Conservation (phyloP, 2,329 filamentous ascomycete genomes). For the Nemania serpens region DNA sequence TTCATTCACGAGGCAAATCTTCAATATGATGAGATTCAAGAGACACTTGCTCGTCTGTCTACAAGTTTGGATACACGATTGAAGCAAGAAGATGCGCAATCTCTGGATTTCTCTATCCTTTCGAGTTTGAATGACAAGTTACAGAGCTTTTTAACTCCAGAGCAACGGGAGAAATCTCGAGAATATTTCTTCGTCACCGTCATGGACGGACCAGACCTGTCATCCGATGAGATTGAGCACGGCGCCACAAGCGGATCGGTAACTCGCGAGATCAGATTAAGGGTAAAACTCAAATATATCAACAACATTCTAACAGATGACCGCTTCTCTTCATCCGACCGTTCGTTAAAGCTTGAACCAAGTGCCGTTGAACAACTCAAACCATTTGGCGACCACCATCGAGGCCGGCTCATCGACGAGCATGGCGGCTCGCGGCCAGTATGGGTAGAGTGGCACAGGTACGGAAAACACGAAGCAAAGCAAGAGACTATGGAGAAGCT, state of each 20-base stretch:
- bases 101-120: background rate
- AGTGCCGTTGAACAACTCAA: background rate
- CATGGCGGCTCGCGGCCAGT: background rate
- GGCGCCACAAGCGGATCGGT: background rate
- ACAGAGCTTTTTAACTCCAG: background rate
- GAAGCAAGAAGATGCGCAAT: background rate
- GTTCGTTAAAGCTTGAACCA: background rate
- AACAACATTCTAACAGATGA: constrained; percentile 6
- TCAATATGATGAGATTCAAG: constrained; percentile 1
- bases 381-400: constrained; percentile 4
- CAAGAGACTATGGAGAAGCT: constrained; percentile 1
- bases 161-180: background rate
- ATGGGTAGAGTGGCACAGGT: constrained; percentile 16
- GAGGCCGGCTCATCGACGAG: background rate
- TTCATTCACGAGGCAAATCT: background rate
- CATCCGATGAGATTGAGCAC: background rate
- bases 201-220: background rate
- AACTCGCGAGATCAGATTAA: constrained; percentile 7
- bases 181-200: constrained; percentile 13
- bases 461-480: constrained; percentile 1
- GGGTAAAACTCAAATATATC: constrained; percentile 13
- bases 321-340: background rate
- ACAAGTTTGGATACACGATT: background rate
- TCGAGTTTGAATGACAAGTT: constrained; percentile 1
- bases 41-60: background rate